Conservation (phyloP, 148 eudicot species). For the Vaccinium macrocarpon region DNA sequence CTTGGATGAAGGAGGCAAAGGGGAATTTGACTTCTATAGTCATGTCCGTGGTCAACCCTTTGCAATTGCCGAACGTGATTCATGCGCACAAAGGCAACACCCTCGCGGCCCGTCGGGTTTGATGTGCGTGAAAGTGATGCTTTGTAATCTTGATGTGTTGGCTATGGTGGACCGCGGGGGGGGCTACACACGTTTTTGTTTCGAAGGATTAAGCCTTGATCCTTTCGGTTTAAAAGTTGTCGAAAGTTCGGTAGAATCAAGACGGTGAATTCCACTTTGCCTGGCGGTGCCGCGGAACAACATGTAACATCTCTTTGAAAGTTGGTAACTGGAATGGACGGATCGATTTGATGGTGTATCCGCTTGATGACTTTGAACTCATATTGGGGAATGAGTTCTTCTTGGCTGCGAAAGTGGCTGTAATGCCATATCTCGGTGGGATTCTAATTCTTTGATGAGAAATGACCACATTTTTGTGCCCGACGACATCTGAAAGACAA, state of each 20-base stretch:
- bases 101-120: background rate
- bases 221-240: background rate
- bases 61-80: background rate
- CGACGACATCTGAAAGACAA: accelerated
- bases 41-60: background rate
- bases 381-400: constrained; percentile 4
- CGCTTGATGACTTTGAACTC: background rate
- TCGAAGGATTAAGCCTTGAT: background rate
- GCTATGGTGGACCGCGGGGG: no score
- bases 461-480: background rate
- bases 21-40: no score
- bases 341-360: background rate
- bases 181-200: background rate
- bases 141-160: background rate
- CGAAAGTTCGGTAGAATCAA: background rate
- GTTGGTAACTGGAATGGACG: background rate
- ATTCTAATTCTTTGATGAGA: background rate
- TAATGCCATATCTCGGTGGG: background rate
- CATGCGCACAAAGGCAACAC: background rate
- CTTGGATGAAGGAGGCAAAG: no score
- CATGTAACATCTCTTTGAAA: background rate
- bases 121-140: background rate
- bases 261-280: no score
- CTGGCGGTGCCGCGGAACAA: background rate
- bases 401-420: background rate